Evolutionary conservation across 495 filamentous ascomycete species (phyloP), one percentile per base, ranked within the genome.

Genomic region (Antarctomyces pellizariae): DNA sequence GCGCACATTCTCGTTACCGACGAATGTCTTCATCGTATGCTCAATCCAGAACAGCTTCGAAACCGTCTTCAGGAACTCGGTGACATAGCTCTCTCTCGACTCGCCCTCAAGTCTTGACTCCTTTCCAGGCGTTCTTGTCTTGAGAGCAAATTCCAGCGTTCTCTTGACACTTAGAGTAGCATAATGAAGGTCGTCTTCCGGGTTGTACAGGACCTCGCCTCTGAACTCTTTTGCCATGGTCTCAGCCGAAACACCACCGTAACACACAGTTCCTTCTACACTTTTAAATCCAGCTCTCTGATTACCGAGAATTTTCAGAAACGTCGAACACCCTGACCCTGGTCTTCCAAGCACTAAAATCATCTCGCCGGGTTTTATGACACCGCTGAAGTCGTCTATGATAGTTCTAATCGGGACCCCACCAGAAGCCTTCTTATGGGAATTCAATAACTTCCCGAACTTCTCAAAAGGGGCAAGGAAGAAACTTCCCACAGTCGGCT

Each of bases 21-120:
- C 60, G 41, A 62, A 70, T 0, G 73, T 78, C 16, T 59, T 57
- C 29, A 71, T 39, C 0, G 82, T 86, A 41, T 91, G 78, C 18
- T 38, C 55, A 40, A 91, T 83, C 24, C 72, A 72, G 37, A 84
- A 78, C 52, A 74, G 69, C 33, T 60, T 32, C 17, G 40, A 43
- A 24, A 39, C 42, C 17, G 27, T 56, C 0, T 33, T 39, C 12
- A 43, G 36, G 15, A 37, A 33, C 20, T 35, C 34, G 8, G 38
- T 36, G 16, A 36, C 36, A 22, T 39, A 43, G 7, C 39, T 34
- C 1, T 11, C 14, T 17, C 38, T 42, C 0, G 35, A 36, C 33
- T 38, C 33, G 5, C 39, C 35, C 18, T 28, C 14, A n/a, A 34
- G 35, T 14, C 37, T 27, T 39, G 6, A 53, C 47, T 25, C 57